phyloP scores from a whole-genome alignment of 768 basidiomycete species.

The Amanita polypyramis region DNA sequence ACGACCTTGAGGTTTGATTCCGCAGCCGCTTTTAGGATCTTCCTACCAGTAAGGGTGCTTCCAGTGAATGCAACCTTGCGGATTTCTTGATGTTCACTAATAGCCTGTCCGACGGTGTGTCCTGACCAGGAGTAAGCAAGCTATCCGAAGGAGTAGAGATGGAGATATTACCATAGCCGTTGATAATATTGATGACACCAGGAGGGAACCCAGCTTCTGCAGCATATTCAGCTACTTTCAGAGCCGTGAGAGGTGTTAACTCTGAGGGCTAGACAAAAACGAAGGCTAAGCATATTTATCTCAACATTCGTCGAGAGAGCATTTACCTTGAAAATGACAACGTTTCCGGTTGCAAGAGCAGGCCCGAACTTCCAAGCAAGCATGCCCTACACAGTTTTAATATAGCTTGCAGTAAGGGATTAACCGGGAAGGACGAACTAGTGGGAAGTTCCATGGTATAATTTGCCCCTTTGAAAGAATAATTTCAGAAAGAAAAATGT shows the following conservation, averaged over 20 bases:
- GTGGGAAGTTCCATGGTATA: slow-evolving; percentile 5
- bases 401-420: too few species aligned
- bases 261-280: slow-evolving; percentile 48
- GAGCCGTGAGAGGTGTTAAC: slow-evolving; percentile 58
- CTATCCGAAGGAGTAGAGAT: too few species aligned
- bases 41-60: slow-evolving; percentile 62
- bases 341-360: slow-evolving; percentile 69
- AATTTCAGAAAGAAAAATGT: background rate
- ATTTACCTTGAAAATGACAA: slow-evolving; percentile 50
- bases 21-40: slow-evolving; percentile 64
- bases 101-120: slow-evolving; percentile 53
- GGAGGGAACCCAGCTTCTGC: slow-evolving; percentile 66
- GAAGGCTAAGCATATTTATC: background rate
- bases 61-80: slow-evolving; percentile 55
- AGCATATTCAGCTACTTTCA: slow-evolving; percentile 39
- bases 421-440: background rate
- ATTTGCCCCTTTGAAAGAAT: background rate
- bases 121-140: slow-evolving; percentile 13
- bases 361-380: slow-evolving; percentile 62
- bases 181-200: slow-evolving; percentile 65
- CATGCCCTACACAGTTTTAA: slow-evolving; percentile 25
- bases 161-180: slow-evolving; percentile 40
- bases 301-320: background rate
- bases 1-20: slow-evolving; percentile 65
- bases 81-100: slow-evolving; percentile 52